Percentiles rank a stretch among this genome's conserved stretches.
These are phyloP conservation scores for Irpex rosettiformis DNA, from an alignment of 1,284 basidiomycete genomes.

Conservation along the genomic window DNA sequence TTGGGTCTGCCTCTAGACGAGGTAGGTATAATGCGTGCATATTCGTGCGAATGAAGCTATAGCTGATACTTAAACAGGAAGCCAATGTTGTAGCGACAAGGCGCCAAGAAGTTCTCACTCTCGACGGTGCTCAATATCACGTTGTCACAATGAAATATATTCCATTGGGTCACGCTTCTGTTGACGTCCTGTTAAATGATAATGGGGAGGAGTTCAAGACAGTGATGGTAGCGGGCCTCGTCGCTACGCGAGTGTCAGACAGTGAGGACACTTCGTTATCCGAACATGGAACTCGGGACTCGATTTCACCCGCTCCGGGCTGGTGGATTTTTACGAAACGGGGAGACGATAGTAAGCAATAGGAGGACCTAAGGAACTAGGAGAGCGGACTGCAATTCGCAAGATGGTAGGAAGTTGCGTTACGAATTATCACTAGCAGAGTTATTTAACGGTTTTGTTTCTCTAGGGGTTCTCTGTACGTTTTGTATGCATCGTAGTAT, in stretches of 20 bases:
- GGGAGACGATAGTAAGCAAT: too few species aligned
- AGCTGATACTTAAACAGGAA: not conserved
- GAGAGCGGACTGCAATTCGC: too few species aligned
- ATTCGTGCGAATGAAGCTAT: not conserved
- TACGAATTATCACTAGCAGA: too few species aligned
- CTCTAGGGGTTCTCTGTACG: too few species aligned
- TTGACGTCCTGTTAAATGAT: not conserved
- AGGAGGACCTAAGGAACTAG: too few species aligned
- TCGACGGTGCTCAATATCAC: not conserved
- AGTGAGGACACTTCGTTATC: not conserved
- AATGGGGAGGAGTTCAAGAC: not conserved
- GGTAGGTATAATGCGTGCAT: too few species aligned
- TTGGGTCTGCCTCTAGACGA: too few species aligned
- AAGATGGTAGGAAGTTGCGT: too few species aligned
- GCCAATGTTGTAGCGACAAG: not conserved
- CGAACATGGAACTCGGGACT: not conserved
- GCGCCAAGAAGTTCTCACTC: not conserved
- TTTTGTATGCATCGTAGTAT: too few species aligned
- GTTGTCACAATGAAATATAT: not conserved
- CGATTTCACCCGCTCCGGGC: not conserved
- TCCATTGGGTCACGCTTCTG: not conserved
- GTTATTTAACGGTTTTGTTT: too few species aligned
- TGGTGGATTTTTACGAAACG: not conserved
- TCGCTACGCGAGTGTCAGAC: not conserved
- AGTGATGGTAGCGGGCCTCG: not conserved